Evolutionary conservation across 192 early-diverging fungal species (phyloP).

Genomic region (Endogone sp.): DNA sequence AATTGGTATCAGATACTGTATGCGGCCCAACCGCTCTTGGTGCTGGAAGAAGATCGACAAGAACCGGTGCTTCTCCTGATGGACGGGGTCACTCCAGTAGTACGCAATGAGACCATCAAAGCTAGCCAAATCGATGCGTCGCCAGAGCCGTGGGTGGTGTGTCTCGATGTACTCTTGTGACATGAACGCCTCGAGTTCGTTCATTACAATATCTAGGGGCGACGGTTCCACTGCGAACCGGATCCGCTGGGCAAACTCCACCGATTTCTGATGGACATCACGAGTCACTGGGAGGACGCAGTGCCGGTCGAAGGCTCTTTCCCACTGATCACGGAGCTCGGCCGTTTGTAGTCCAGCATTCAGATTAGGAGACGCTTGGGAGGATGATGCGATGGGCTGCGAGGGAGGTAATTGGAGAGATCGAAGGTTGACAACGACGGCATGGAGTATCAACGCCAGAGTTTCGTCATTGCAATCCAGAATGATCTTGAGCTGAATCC

Average conservation of each 20-base stretch:
- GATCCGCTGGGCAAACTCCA: neutral
- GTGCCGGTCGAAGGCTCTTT: neutral
- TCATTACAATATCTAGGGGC: constrained; percentile 2
- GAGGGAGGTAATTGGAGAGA: neutral
- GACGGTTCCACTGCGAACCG: neutral
- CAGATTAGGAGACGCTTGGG: neutral
- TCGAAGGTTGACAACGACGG: constrained; percentile 3
- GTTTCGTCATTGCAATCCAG: constrained; percentile 9
- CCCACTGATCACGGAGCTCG: constrained; percentile 5
- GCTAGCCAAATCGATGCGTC: neutral
- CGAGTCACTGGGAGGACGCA: neutral
- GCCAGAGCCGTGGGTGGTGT: constrained; percentile 9
- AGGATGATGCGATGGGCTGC: neutral
- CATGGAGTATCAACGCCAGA: constrained; percentile 13
- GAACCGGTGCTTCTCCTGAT: constrained; percentile 1
- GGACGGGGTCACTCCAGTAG: neutral
- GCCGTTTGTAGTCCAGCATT: neutral
- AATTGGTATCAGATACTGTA: constrained; percentile 9
- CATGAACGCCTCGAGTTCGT: constrained; percentile 7
- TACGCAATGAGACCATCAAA: constrained; percentile 5
- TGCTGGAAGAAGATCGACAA: constrained; percentile 12
- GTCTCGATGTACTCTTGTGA: neutral
- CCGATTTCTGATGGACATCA: neutral
- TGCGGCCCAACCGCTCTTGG: neutral
- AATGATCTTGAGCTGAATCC: constrained; percentile 7